Conservation (phyloP, 108 stramenopile genomes). For the Fistulifera solaris region DNA sequence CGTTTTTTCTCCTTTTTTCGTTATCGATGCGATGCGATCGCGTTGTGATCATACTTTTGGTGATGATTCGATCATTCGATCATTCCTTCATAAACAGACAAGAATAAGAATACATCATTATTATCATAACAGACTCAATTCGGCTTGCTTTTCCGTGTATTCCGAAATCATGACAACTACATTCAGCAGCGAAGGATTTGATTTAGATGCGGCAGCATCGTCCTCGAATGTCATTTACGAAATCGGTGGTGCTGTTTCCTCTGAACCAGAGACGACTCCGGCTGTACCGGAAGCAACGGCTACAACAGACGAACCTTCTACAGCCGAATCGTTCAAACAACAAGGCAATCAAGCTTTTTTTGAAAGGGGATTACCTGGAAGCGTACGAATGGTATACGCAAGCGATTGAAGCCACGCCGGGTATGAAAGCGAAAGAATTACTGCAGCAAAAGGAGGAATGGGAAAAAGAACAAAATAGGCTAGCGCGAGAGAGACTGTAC, state of each 20-base stretch:
- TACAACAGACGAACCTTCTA: not conserved
- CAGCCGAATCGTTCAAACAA: slow-evolving; percentile 43
- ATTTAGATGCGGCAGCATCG: slow-evolving; percentile 34
- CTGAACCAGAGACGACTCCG: slow-evolving; percentile 2
- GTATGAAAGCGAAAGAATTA: slow-evolving; percentile 35
- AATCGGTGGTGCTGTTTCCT: slow-evolving; percentile 38
- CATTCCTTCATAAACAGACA: too few species aligned
- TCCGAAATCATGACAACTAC: not conserved
- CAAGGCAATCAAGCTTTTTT: slow-evolving; percentile 72
- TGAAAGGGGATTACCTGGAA: slow-evolving; percentile 44
- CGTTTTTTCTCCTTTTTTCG: too few species aligned
- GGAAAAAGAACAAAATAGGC: slow-evolving; percentile 19
- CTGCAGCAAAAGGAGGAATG: slow-evolving; percentile 34
- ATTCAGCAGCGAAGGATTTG: slow-evolving; percentile 57
- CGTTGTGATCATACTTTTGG: too few species aligned
- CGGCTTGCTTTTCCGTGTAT: too few species aligned
- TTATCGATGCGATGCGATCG: too few species aligned
- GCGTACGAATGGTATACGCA: slow-evolving; percentile 76
- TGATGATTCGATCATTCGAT: too few species aligned
- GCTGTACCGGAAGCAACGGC: slow-evolving; percentile 4
- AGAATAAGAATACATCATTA: too few species aligned
- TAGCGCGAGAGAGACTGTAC: slow-evolving; percentile 17
- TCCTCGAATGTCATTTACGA: slow-evolving; percentile 42
- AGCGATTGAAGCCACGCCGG: slow-evolving; percentile 71
- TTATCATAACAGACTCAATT: too few species aligned